Base-by-base conservation (phyloP, 2,329 filamentous ascomycete genomes). In the Diaporthe australafricana region DNA sequence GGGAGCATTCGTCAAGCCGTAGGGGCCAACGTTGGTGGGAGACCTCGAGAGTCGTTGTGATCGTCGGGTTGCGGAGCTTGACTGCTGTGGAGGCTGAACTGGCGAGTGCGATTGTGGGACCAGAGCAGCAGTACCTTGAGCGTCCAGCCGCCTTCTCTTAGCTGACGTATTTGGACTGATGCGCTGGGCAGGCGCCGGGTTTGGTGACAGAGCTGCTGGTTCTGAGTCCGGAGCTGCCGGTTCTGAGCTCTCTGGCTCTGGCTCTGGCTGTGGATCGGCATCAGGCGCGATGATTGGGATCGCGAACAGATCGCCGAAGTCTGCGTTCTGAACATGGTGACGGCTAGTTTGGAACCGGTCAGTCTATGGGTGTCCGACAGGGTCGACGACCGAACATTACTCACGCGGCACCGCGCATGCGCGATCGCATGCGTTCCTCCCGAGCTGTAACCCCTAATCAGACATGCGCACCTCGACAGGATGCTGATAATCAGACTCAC, bases 381-480 rank as follows among this genome's bases (percentile, higher is more conserved):
- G 35, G 16, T 32, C 35, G 14, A 66, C 25, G 11, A 22, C 17
- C 27, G 20, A 50, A 27, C 20, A 40, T 16, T 40, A 79, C 87
- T 75, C 84, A 91, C 89, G 89, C 88, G 52, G 90, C 89, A 73
- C 90, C 90, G 74, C 90, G 89, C 78, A 92, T 87, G 78, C 90
- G 89, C 82, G 90, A 86, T 74, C 89, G 88, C 83, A 91, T 86
- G 77, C 89, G 88, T 78, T 90, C 89, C 76, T 89, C 87, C 75
- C 90, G 88, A 77, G 85, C 87, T 88, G 71, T 4, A 68, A 4
- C n/a, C 17, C 48, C 74, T 57, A 72, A 68, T 67, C 53, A n/a
- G 67, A 56, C n/a, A 68, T 48, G 68, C 68, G 30, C 47, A 25
- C 32, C 11, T 53, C 66, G 12, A 52, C 35, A 30, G 67, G 22